These are phyloP conservation scores for Strobilomyces confusus DNA, from an alignment of 768 basidiomycete genomes.

Conservation along the genomic window DNA sequence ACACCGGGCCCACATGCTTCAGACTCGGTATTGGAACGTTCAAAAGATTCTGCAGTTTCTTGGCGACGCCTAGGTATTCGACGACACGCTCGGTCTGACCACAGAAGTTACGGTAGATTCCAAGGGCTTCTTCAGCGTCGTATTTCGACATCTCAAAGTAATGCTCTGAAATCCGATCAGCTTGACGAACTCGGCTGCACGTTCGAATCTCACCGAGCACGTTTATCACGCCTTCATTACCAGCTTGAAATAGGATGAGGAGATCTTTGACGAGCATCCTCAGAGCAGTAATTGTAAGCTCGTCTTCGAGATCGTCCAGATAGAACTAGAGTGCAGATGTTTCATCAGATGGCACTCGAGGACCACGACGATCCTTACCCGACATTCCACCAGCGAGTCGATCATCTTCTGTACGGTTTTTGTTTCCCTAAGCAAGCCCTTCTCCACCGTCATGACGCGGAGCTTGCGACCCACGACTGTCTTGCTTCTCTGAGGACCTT, in stretches of 20 bases:
- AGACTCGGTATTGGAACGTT: conserved; percentile 93
- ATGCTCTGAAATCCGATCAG: conserved; percentile 56
- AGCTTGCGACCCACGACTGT: conserved; percentile 81
- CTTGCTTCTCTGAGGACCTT: conserved; percentile 57
- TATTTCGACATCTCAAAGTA: conserved; percentile 97
- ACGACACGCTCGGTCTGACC: conserved; percentile 89
- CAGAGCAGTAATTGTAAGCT: conserved; percentile 82
- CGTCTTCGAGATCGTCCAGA: conserved; percentile 88
- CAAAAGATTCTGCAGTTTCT: conserved; percentile 87
- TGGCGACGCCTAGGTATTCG: conserved; percentile 88
- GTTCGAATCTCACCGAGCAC: conserved; percentile 58
- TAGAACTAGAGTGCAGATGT: conserved; percentile 65
- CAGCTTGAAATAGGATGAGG: conserved; percentile 90
- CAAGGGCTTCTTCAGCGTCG: conserved; percentile 83
- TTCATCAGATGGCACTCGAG: background rate
- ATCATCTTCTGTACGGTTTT: conserved; percentile 88
- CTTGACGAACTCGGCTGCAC: background rate
- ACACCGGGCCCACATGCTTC: conserved; percentile 62
- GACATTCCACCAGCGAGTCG: conserved; percentile 81
- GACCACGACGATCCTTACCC: conserved; percentile 48
- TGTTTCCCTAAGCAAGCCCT: conserved; percentile 90
- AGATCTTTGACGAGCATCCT: conserved; percentile 96
- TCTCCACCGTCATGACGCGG: conserved; percentile 90
- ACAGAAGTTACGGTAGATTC: conserved; percentile 92
- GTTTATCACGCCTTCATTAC: conserved; percentile 91